Percentiles rank a stretch among this genome's conserved stretches.
These are phyloP conservation scores for Chrysoporthe puriensis DNA, from an alignment of 2,329 filamentous ascomycete species.

Conservation along the genomic window DNA sequence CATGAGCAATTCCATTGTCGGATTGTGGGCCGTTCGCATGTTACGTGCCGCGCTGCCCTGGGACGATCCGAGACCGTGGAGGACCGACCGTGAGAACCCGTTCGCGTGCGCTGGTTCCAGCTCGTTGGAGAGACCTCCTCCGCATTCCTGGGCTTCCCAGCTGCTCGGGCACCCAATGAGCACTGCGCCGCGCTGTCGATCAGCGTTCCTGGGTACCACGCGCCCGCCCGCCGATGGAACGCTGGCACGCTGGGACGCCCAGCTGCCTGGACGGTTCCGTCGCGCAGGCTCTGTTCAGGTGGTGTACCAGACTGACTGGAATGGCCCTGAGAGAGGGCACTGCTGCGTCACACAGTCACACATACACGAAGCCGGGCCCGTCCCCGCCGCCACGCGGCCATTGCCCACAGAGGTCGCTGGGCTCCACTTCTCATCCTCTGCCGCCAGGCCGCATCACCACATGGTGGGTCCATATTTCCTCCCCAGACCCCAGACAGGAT, in stretches of 20 bases:
- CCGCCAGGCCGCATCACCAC: not conserved
- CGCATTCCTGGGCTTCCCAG: slow-evolving; percentile 5
- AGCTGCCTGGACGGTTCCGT: not conserved
- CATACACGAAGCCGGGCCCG: not conserved
- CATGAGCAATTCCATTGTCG: slow-evolving; percentile 7
- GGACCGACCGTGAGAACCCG: not conserved
- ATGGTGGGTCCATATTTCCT: slow-evolving; percentile 4
- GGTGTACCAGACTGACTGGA: not conserved
- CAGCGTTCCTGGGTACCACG: not conserved
- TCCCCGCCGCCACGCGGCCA: slow-evolving; percentile 4
- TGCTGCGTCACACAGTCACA: not conserved
- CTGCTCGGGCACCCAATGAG: not conserved
- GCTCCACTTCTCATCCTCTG: not conserved
- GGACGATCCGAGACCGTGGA: slow-evolving; percentile 6
- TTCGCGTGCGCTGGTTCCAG: slow-evolving; percentile 4
- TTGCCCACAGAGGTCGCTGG: not conserved
- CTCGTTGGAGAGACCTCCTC: not conserved
- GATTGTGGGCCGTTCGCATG: not conserved
- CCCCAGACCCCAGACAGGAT: not conserved
- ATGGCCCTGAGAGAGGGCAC: too few relatives aligned
- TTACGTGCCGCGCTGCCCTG: not conserved
- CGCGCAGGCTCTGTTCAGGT: not conserved
- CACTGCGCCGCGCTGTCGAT: not conserved
- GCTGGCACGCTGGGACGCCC: not conserved
- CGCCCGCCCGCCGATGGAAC: not conserved